phyloP scores from a whole-genome alignment of 192 early-diverging fungal species.

The Gonapodya sp. region DNA sequence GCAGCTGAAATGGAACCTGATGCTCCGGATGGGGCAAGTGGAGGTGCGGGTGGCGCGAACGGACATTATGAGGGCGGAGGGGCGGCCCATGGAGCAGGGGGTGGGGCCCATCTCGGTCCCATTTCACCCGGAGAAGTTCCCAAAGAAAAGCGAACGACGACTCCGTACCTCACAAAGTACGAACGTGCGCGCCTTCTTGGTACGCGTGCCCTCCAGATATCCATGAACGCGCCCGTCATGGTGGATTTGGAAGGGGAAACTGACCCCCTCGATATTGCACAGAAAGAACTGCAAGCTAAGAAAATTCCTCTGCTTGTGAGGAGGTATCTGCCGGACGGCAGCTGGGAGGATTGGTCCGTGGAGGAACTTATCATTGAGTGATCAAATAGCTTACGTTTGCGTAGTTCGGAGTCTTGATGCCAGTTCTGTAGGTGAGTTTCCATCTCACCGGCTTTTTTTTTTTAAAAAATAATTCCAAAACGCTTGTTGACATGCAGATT shows the following conservation, averaged over 20 bases:
- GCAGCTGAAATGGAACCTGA: constrained; percentile 19
- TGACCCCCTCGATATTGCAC: constrained; percentile 88
- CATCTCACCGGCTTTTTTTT: too few relatives aligned
- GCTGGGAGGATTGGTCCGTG: constrained; percentile 90
- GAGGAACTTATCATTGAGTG: constrained; percentile 76
- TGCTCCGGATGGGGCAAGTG: constrained; percentile 15
- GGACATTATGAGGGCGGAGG: not conserved
- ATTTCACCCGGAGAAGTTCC: constrained; percentile 29
- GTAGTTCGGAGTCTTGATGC: too few relatives aligned
- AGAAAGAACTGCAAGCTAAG: constrained; percentile 84
- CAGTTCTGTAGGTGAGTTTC: too few relatives aligned
- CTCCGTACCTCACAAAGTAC: constrained; percentile 99
- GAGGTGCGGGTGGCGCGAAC: not conserved
- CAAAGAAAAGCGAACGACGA: constrained; percentile 78
- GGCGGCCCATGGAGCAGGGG: not conserved
- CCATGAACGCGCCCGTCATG: constrained; percentile 98
- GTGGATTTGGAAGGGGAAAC: constrained; percentile 87
- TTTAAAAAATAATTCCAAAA: too few relatives aligned
- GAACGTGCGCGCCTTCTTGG: constrained; percentile 83
- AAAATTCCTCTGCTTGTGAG: constrained; percentile 89
- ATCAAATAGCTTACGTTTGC: constrained; percentile 12
- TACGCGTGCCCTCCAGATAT: constrained; percentile 90
- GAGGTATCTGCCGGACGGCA: constrained; percentile 85
- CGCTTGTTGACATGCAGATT: too few relatives aligned
- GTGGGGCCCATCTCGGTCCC: not conserved